Percentiles rank a stretch among this genome's conserved stretches.
Conservation (phyloP, 2,329 filamentous ascomycete species). For the Aspergillus alliaceus region DNA sequence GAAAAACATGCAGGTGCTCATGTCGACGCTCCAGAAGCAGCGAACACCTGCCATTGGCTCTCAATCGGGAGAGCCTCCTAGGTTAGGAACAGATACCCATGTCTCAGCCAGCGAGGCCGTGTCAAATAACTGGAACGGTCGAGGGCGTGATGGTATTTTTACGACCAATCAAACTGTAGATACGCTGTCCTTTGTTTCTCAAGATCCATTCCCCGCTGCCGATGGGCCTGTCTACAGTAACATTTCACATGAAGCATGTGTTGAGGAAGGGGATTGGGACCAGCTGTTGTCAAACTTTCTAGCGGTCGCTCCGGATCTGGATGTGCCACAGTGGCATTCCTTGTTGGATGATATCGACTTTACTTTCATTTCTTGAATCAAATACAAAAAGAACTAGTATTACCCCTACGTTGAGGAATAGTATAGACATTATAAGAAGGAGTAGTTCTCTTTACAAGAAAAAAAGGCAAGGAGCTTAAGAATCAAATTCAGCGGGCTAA, state of each 20-base stretch:
- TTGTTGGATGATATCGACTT: background rate
- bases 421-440: too few relatives aligned
- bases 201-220: background rate
- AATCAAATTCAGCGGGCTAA: too few relatives aligned
- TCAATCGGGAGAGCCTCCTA: background rate
- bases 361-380: background rate
- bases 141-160: too few relatives aligned
- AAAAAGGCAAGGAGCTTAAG: too few relatives aligned
- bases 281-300: background rate
- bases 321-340: background rate
- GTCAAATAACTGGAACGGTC: too few relatives aligned
- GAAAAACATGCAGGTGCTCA: constrained; percentile 3
- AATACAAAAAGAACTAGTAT: too few relatives aligned
- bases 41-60: background rate
- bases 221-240: background rate
- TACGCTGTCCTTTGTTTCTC: background rate
- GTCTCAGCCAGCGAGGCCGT: background rate
- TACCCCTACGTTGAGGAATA: too few relatives aligned
- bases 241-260: background rate
- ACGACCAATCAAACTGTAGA: background rate
- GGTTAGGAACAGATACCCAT: background rate
- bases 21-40: background rate
- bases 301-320: background rate
- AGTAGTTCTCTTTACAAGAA: too few relatives aligned
- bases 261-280: background rate